phyloP scores from a whole-genome alignment of 2,329 filamentous ascomycete species.

The Byssochlamys sp. region DNA sequence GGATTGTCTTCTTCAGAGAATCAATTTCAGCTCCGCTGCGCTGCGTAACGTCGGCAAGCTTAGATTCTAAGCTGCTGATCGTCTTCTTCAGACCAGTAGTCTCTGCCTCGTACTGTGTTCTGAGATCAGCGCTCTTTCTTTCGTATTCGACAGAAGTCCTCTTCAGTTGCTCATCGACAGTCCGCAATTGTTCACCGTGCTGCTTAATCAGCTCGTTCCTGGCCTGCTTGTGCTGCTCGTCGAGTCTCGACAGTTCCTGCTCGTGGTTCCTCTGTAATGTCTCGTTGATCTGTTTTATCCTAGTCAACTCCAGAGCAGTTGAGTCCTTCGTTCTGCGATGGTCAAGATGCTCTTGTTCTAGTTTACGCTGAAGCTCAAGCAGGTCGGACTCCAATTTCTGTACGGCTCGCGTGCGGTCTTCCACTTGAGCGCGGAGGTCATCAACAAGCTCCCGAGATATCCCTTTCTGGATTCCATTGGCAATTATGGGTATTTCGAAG shows the following conservation, averaged over 20 bases:
- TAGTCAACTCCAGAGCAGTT: constrained; percentile 43
- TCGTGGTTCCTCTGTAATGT: constrained; percentile 60
- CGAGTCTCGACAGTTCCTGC: constrained; percentile 47
- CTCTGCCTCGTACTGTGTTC: constrained; percentile 48
- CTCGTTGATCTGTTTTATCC: constrained; percentile 60
- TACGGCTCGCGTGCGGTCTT: constrained; percentile 57
- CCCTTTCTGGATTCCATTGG: constrained; percentile 73
- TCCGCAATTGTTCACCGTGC: constrained; percentile 30
- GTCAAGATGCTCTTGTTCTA: constrained; percentile 64
- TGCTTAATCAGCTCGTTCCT: constrained; percentile 21
- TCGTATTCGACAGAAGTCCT: constrained; percentile 33
- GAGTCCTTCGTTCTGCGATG: constrained; percentile 58
- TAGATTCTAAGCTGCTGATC: constrained; percentile 49
- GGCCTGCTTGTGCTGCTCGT: constrained; percentile 32
- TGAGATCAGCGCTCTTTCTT: constrained; percentile 26
- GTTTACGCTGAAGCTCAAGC: constrained; percentile 44
- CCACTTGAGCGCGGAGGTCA: constrained; percentile 64
- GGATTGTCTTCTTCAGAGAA: constrained; percentile 49
- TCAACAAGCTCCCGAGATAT: constrained; percentile 92
- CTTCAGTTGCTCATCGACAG: constrained; percentile 41
- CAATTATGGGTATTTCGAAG: constrained; percentile 70
- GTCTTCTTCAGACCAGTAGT: constrained; percentile 53
- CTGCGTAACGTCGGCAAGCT: constrained; percentile 40
- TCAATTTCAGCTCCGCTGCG: constrained; percentile 47
- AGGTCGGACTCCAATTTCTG: constrained; percentile 49